These are phyloP conservation scores for Fimicolochytrium jonesii DNA, from an alignment of 192 early-diverging fungal genomes.

Conservation along the genomic window DNA sequence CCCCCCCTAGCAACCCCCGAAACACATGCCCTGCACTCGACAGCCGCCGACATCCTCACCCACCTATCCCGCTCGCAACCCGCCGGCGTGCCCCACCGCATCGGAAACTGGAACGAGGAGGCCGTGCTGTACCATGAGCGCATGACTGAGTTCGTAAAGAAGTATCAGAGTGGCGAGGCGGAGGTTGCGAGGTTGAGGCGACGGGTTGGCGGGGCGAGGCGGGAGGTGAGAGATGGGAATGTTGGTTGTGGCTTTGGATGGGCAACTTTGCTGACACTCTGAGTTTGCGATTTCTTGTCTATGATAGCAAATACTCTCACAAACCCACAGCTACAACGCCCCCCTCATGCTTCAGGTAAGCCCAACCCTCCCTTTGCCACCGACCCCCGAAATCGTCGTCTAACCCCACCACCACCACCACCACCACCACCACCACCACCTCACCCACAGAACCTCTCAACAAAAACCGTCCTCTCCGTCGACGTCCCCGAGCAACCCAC, in stretches of 20 bases:
- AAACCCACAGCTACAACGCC: constrained; percentile 15
- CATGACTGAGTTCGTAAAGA: constrained; percentile 29
- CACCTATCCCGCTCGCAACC: not conserved
- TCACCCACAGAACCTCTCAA: constrained; percentile 26
- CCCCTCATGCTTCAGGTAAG: constrained; percentile 37
- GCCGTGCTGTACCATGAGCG: constrained; percentile 35
- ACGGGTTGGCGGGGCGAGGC: constrained; percentile 16
- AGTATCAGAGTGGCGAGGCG: constrained; percentile 22
- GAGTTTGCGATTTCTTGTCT: too few relatives aligned
- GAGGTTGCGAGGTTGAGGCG: too few relatives aligned
- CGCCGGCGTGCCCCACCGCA: constrained; percentile 26
- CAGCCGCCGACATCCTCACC: constrained; percentile 6
- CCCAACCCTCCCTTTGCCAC: not conserved
- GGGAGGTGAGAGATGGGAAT: constrained; percentile 11
- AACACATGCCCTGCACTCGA: not conserved
- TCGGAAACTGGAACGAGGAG: constrained; percentile 46
- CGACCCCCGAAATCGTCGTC: not conserved
- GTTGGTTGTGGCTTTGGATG: too few relatives aligned
- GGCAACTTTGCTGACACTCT: too few relatives aligned
- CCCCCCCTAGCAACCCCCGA: too few relatives aligned
- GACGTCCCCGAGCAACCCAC: constrained; percentile 31
- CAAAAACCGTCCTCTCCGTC: constrained; percentile 23
- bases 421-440: too few relatives aligned
- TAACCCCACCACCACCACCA: too few relatives aligned
- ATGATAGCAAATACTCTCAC: constrained; percentile 5